Evolutionary conservation across 2,329 filamentous ascomycete species (phyloP).

Genomic region (Fusarium sterilihyphosum): DNA sequence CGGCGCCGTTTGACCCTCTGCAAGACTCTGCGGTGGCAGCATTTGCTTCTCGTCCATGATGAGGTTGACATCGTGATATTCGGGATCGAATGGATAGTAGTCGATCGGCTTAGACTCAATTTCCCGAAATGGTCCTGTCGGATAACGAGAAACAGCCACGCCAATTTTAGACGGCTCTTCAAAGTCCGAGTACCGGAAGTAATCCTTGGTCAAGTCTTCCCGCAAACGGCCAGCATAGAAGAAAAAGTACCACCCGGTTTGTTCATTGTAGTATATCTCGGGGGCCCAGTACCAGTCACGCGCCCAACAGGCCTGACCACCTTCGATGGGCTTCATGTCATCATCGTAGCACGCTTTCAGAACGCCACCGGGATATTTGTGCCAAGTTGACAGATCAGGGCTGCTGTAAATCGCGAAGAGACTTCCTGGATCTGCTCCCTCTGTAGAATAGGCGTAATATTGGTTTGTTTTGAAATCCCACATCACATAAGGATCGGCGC

Average conservation of each 20-base stretch:
- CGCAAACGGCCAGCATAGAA: conserved; percentile 49
- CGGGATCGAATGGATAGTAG: conserved; percentile 50
- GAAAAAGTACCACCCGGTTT: conserved; percentile 52
- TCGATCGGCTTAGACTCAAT: conserved; percentile 47
- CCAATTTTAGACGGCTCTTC: conserved; percentile 51
- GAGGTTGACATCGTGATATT: conserved; percentile 50
- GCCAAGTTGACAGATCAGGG: conserved; percentile 50
- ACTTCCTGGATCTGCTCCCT: conserved; percentile 47
- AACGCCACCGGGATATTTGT: conserved; percentile 46
- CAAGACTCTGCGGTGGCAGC: conserved; percentile 45
- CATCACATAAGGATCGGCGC: conserved; percentile 48
- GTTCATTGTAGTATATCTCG: conserved; percentile 49
- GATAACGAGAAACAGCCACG: conserved; percentile 48
- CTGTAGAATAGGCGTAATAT: conserved; percentile 51
- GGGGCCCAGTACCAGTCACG: conserved; percentile 51
- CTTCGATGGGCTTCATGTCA: conserved; percentile 42
- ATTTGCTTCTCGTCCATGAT: conserved; percentile 51
- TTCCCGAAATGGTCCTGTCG: conserved; percentile 47
- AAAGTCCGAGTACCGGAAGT: conserved; percentile 49
- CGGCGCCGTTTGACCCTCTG: conserved; percentile 43
- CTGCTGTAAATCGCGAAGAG: conserved; percentile 50
- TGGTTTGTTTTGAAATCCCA: conserved; percentile 44
- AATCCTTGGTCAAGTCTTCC: conserved; percentile 45
- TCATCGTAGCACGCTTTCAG: conserved; percentile 47
- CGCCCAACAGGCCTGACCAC: conserved; percentile 50